These are phyloP conservation scores for Ganoderma lingzhi DNA, from an alignment of 1,284 basidiomycete species.

Conservation along the genomic window DNA sequence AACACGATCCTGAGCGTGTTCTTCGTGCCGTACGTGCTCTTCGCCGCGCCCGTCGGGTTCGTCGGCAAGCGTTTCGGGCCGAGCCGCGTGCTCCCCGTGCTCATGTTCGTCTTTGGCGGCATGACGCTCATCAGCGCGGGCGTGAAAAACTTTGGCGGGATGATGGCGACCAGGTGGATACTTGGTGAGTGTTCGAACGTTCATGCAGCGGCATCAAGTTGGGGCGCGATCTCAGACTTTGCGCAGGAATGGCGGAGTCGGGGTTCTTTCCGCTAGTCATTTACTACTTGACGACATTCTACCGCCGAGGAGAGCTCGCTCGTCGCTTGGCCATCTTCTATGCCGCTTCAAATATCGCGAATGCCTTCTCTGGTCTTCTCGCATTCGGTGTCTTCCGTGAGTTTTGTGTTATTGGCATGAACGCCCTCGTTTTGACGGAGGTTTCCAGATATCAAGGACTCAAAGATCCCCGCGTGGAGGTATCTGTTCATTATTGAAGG, in stretches of 20 bases:
- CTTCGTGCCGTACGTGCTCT: constrained; percentile 45
- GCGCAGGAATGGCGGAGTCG: constrained; percentile 55
- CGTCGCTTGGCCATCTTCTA: constrained; percentile 46
- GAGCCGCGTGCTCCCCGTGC: constrained; percentile 43
- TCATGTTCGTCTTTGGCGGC: constrained; percentile 50
- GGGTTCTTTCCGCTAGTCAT: constrained; percentile 71
- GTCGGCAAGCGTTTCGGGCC: constrained; percentile 51
- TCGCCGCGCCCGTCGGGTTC: constrained; percentile 48
- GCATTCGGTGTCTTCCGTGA: constrained; percentile 29
- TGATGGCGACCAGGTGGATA: constrained; percentile 38
- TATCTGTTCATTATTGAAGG: constrained; percentile 53
- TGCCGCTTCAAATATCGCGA: constrained; percentile 47
- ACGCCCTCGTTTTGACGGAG: not conserved
- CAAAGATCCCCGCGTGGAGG: constrained; percentile 29
- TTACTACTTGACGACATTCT: constrained; percentile 48
- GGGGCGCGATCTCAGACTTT: constrained; percentile 33
- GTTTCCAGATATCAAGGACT: constrained; percentile 17
- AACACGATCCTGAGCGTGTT: constrained; percentile 48
- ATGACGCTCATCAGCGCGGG: constrained; percentile 45
- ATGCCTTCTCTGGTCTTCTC: constrained; percentile 33
- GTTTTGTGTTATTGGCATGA: constrained; percentile 11
- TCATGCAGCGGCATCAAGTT: not conserved
- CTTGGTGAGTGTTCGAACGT: constrained; percentile 29
- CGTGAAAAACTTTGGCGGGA: constrained; percentile 44
- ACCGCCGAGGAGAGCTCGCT: constrained; percentile 48